Percentiles rank a stretch among this genome's conserved stretches.
Evolutionary conservation across 768 basidiomycete species (phyloP).

Genomic region (button mushroom (Agaricus bisporus)): DNA sequence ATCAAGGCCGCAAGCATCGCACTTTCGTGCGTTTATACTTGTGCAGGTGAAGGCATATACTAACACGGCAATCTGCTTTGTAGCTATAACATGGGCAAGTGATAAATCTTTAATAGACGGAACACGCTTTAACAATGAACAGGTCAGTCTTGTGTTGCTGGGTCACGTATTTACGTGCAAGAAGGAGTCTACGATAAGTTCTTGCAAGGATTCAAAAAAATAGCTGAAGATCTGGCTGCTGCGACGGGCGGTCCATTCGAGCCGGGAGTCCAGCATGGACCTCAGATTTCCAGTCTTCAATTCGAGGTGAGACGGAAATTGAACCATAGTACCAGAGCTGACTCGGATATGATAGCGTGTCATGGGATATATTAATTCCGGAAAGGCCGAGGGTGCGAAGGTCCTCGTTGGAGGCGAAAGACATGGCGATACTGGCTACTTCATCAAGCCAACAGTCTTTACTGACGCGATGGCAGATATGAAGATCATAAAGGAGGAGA

Average conservation of each 20-base stretch:
- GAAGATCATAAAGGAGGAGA: constrained; percentile 72
- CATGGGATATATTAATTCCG: constrained; percentile 72
- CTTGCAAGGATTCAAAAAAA: constrained; percentile 45
- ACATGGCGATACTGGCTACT: constrained; percentile 42
- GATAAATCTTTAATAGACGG: background rate
- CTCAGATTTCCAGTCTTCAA: constrained; percentile 66
- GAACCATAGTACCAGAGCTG: background rate
- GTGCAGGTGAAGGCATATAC: background rate
- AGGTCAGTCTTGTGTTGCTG: constrained; percentile 73
- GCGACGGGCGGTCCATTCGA: constrained; percentile 63
- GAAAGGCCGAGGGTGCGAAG: constrained; percentile 65
- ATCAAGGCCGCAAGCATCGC: constrained; percentile 61
- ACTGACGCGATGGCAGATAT: constrained; percentile 59
- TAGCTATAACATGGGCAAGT: constrained; percentile 11
- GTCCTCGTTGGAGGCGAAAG: constrained; percentile 64
- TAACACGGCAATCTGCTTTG: background rate
- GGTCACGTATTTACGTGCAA: constrained; percentile 80
- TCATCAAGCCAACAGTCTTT: constrained; percentile 73
- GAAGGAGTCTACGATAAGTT: constrained; percentile 76
- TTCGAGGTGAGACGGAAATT: constrained; percentile 40
- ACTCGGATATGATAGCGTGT: constrained; percentile 44
- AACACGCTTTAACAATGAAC: background rate
- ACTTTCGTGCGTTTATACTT: constrained; percentile 45
- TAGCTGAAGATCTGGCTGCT: constrained; percentile 39
- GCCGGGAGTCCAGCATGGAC: constrained; percentile 53